Evolutionary conservation across 1,139 yeast genomes (phyloP).

Genomic region (Taphrina communis): DNA sequence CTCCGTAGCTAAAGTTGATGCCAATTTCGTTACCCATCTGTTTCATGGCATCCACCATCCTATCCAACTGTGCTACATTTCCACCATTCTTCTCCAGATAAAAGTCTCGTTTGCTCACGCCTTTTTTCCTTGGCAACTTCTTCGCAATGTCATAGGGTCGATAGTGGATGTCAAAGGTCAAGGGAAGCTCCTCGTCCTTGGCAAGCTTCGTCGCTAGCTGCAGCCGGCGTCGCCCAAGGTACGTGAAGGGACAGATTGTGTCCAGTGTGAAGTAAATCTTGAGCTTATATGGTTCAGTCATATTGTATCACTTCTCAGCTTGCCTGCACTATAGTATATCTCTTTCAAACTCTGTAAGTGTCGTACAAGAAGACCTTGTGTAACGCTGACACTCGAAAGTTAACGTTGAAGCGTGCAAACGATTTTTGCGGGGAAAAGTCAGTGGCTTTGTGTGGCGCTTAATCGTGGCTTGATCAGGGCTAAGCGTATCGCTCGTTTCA

Average conservation of each 20-base stretch:
- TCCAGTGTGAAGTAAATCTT: constrained; percentile 58
- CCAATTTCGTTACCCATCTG: constrained; percentile 19
- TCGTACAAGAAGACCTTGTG: too few relatives aligned
- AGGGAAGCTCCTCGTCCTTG: constrained; percentile 12
- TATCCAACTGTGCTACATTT: constrained; percentile 9
- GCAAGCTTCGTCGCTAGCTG: constrained; percentile 15
- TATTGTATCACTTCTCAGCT: not conserved
- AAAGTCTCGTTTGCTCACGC: constrained; percentile 19
- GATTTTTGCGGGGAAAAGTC: constrained; percentile 4
- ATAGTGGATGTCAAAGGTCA: constrained; percentile 12
- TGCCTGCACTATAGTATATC: too few relatives aligned
- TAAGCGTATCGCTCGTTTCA: not conserved
- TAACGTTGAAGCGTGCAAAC: not conserved
- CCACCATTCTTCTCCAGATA: constrained; percentile 29
- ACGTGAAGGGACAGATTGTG: constrained; percentile 38
- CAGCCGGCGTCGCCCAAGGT: constrained; percentile 32
- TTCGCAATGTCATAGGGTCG: constrained; percentile 26
- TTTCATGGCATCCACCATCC: constrained; percentile 21
- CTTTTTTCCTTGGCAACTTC: constrained; percentile 6
- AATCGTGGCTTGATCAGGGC: not conserved
- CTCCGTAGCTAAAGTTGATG: constrained; percentile 25
- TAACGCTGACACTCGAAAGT: too few relatives aligned
- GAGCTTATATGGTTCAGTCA: constrained; percentile 47
- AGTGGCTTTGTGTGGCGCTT: constrained; percentile 7
- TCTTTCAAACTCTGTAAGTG: too few relatives aligned